Percentiles rank a stretch among this genome's conserved stretches.
phyloP scores from a whole-genome alignment of 495 filamentous ascomycete species.

The Penicillium argentinense region DNA sequence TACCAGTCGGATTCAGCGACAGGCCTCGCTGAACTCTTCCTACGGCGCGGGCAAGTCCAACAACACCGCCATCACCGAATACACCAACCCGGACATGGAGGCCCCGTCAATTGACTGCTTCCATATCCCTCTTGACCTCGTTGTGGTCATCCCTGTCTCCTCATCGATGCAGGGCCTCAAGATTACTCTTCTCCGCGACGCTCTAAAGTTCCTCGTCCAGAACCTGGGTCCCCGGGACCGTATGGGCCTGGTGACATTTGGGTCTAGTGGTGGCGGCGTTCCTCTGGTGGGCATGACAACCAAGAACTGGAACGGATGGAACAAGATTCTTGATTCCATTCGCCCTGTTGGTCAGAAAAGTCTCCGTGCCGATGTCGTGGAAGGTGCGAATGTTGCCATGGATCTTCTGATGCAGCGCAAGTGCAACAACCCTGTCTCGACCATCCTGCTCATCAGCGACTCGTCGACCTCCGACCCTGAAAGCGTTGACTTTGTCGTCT shows the following conservation, averaged over 20 bases:
- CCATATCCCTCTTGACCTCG: slow-evolving; percentile 92
- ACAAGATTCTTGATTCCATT: slow-evolving; percentile 81
- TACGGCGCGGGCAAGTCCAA: slow-evolving; percentile 62
- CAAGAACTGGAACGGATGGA: slow-evolving; percentile 91
- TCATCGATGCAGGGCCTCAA: slow-evolving; percentile 99
- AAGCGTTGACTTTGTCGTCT: slow-evolving; percentile 97
- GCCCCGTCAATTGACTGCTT: slow-evolving; percentile 60
- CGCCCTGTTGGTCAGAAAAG: slow-evolving; percentile 96
- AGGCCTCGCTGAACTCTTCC: slow-evolving; percentile 84
- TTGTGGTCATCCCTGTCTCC: slow-evolving; percentile 95
- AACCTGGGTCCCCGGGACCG: slow-evolving; percentile 92
- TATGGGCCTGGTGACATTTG: slow-evolving; percentile 97
- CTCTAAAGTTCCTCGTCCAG: slow-evolving; percentile 87
- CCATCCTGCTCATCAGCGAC: slow-evolving; percentile 96
- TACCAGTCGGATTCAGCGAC: slow-evolving; percentile 66
- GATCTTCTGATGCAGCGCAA: slow-evolving; percentile 98
- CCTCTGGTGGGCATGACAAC: slow-evolving; percentile 97
- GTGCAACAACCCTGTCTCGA: slow-evolving; percentile 92
- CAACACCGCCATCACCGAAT: slow-evolving; percentile 51
- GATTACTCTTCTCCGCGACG: slow-evolving; percentile 91
- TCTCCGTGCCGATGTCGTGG: slow-evolving; percentile 93
- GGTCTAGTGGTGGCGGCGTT: slow-evolving; percentile 89
- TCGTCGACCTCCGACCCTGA: slow-evolving; percentile 96
- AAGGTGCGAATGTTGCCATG: slow-evolving; percentile 98
- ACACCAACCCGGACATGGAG: slow-evolving; percentile 62